Base-by-base conservation (phyloP, 2,329 filamentous ascomycete genomes). In the Penicillium sp. region DNA sequence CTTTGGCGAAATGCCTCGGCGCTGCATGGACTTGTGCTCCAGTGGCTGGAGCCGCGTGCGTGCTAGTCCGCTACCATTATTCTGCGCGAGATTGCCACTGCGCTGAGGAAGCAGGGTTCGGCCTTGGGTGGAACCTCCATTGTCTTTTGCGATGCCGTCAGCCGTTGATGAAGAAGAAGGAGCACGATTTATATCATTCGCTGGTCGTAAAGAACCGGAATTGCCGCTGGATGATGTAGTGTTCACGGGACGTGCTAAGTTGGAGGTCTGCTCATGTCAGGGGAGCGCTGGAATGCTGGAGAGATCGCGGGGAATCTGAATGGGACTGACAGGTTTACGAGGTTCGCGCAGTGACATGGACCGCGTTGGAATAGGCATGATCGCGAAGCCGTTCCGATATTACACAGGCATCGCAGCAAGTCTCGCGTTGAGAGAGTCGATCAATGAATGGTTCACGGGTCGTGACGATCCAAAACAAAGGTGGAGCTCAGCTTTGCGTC, bases 321-420 rank as follows among this genome's bases (percentile, higher is more conserved):
- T 43, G 39, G 26, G 23, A 63, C 65, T 65, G 39, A 65, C 68
- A 55, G 68, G 63, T 56, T 66, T 65, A 54, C 64, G 65, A 39
- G 68, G 65, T 31, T 71, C 70, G 34, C 69, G 69, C 42, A 70
- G 58, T 18, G 70, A 72, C 45, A 59, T 51, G 13, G 70, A 70
- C 23, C 71, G 70, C 29, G 70, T 73, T 16, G 72, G 72, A 39
- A 74, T 72, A 42, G 72, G 70, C 72, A 74, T 74, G 46, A n/a
- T 63, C 15, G 36, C 36, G 36, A 39, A 21, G 16, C 28, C 41
- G 23, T 36, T 26, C 39, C 26, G 41, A 16, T 33, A 49, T 47
- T 43, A 54, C 48, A 23, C 3, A 28, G 3, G 26, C 24, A 45
- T 50, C 33, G 41, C 41, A 38, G 21, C n/a, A 3, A 16, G n/a